phyloP scores from a whole-genome alignment of 129 eudicot genomes.

The Kitagawia praeruptora region DNA sequence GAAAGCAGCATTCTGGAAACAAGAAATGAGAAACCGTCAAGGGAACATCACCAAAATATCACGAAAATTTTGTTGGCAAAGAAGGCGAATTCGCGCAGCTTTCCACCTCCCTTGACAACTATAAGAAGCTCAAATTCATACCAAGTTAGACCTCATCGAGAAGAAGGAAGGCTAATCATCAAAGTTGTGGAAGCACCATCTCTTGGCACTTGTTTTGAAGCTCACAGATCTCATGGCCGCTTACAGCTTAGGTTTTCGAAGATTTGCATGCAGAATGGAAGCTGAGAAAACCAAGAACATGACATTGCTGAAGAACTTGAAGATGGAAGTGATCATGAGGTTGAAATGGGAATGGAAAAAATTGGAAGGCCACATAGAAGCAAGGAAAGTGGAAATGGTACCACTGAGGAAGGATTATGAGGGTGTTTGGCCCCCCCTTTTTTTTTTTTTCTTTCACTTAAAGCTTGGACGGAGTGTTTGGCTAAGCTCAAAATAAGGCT shows the following conservation, averaged over 20 bases:
- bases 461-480: too few relatives aligned
- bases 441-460: too few relatives aligned
- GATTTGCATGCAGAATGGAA: conserved; percentile 10
- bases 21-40: not conserved
- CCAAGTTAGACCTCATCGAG: conserved; percentile 42
- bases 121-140: conserved; percentile 44
- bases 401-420: conserved; percentile 20
- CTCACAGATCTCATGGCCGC: conserved; percentile 66
- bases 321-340: conserved; percentile 22
- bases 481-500: too few relatives aligned
- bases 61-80: conserved; percentile 9
- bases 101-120: conserved; percentile 90
- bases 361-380: conserved; percentile 60
- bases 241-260: conserved; percentile 36
- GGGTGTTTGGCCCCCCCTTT: too few relatives aligned
- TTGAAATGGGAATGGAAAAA: conserved; percentile 33
- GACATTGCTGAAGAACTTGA: not conserved
- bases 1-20: conserved; percentile 23
- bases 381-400: conserved; percentile 46
- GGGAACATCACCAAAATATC: not conserved
- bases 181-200: conserved; percentile 45
- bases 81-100: conserved; percentile 23
- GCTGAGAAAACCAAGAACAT: not conserved
- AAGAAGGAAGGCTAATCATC: conserved; percentile 61
- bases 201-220: conserved; percentile 26